Evolutionary conservation across 202 grass and related monocot genomes (phyloP), one percentile per base, ranked within the genome.

Genomic region (Dendrocalamus latiflorus): DNA sequence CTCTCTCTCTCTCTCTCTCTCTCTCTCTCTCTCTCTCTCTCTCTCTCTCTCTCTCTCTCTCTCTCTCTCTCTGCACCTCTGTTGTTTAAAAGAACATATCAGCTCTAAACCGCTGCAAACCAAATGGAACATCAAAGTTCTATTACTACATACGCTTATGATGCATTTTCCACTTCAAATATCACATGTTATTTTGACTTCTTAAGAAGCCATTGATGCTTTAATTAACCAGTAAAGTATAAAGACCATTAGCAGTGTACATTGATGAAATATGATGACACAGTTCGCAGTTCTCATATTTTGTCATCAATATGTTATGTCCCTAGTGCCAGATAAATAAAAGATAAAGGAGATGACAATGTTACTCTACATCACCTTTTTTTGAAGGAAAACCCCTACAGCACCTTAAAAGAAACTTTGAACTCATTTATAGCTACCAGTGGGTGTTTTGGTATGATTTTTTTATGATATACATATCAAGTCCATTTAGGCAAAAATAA

Each of bases 381-480:
- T n/a, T n/a, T n/a, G n/a, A n/a, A n/a, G n/a, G n/a, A n/a, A n/a
- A n/a, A n/a, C n/a, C 53, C 44, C 43, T 73, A 83, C 77, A 78
- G 74, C 16, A 56, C 37, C 47, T 65, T 41, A n/a, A 78, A 84
- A 65, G 26, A 65, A 83, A 66, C 48, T 57, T 72, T 58, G 16
- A 70, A 71, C 37, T 76, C 21, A 22, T 57, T 80, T n/a, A n/a
- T 71, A 64, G 44, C 30, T 67, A 84, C 70, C 14, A 62, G 14
- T 44, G 9, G 43, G 9, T 74, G 53, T 60, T 79, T 75, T 11
- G 37, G 21, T 80, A 43, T 36, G 61, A n/a, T 84, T 73, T 77
- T 1, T 18, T 83, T 73, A 84, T 30, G 22, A 37, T 33, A 33
- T 16, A 75, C 10, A 81, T 54, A 64, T n/a, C 77, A 72, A 58